Conservation (phyloP, 768 basidiomycete species). For the Pleurotus djamor region DNA sequence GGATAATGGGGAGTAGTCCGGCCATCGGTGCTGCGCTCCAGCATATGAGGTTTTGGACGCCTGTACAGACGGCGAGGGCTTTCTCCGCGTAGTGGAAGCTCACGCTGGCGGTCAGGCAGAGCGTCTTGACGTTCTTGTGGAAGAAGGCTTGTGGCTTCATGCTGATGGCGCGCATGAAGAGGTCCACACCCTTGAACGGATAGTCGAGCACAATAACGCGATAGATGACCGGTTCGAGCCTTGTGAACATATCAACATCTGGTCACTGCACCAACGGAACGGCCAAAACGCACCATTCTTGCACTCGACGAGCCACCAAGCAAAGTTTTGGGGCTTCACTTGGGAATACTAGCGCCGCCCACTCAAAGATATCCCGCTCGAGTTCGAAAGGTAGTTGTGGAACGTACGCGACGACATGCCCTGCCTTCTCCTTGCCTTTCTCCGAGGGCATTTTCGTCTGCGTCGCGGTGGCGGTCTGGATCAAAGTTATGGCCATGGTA, state of each 20-base stretch:
- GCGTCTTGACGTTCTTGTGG: conserved; percentile 29
- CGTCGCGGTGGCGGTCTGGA: too few relatives aligned
- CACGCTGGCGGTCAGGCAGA: conserved; percentile 34
- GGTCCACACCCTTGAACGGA: conserved; percentile 19
- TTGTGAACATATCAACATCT: background rate
- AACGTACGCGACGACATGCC: background rate
- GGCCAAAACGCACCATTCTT: conserved; percentile 26
- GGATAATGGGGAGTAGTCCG: conserved; percentile 17
- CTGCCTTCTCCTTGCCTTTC: too few relatives aligned
- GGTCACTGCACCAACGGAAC: background rate
- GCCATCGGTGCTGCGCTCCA: conserved; percentile 25
- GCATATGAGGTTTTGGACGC: conserved; percentile 32
- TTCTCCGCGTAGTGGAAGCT: conserved; percentile 20
- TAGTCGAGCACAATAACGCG: conserved; percentile 29
- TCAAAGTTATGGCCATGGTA: too few relatives aligned
- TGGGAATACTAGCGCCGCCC: conserved; percentile 23
- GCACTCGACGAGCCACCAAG: conserved; percentile 31
- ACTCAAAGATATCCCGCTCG: conserved; percentile 34
- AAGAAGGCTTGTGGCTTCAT: conserved; percentile 32
- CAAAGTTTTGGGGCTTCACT: conserved; percentile 25
- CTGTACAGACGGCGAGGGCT: conserved; percentile 33
- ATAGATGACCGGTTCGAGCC: conserved; percentile 38
- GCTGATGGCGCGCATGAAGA: conserved; percentile 33
- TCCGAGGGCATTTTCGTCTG: too few relatives aligned
- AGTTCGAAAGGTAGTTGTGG: conserved; percentile 33